Conservation (phyloP, 2,329 filamentous ascomycete genomes). For the Cladophialophora exuberans region DNA sequence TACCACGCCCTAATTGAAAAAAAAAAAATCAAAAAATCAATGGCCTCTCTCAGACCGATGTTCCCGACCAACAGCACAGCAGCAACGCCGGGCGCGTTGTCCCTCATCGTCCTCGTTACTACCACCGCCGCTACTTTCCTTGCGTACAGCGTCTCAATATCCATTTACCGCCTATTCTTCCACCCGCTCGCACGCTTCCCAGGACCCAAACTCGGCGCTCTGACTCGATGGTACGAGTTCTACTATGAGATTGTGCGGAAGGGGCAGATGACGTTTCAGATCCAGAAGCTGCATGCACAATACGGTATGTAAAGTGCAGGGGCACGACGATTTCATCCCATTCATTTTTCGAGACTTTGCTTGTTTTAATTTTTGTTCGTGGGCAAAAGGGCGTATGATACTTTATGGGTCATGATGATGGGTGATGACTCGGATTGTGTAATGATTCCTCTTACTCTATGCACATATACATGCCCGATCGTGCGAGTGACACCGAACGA, state of each 20-base stretch:
- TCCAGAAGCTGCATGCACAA: slow-evolving; percentile 4
- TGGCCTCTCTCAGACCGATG: no score
- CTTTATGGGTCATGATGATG: neutral
- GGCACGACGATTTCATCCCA: no score
- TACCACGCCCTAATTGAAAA: no score
- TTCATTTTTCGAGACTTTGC: no score
- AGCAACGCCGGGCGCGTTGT: no score
- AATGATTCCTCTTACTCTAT: no score
- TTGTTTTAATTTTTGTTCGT: neutral
- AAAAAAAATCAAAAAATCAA: no score
- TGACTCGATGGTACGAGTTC: slow-evolving; percentile 4
- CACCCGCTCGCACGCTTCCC: slow-evolving; percentile 9
- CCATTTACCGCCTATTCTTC: slow-evolving; percentile 8
- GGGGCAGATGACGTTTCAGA: slow-evolving; percentile 8
- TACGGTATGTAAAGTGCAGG: slow-evolving; percentile 7
- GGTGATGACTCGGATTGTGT: neutral
- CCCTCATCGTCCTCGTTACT: no score
- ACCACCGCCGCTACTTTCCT: no score
- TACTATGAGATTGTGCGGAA: slow-evolving; percentile 5
- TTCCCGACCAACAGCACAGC: no score
- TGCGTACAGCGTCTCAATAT: neutral
- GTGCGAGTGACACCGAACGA: slow-evolving; percentile 39
- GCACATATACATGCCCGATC: slow-evolving; percentile 36
- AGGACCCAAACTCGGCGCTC: slow-evolving; percentile 1
- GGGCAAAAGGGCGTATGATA: neutral